phyloP scores from a whole-genome alignment of 257 asterid genomes.

The Primulina tabacum region DNA sequence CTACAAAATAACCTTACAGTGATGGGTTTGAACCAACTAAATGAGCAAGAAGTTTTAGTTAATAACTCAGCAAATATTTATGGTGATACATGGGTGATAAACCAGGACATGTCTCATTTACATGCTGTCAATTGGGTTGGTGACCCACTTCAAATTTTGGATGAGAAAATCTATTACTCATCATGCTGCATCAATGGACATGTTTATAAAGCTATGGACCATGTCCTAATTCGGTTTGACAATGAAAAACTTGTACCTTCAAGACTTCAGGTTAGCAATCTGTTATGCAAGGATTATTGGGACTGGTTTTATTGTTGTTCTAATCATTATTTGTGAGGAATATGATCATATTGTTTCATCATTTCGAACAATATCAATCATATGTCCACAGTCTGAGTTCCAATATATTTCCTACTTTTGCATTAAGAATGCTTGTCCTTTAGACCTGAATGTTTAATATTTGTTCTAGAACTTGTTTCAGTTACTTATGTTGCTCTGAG shows the following conservation, averaged over 20 bases:
- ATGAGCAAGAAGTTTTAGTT: slow-evolving; percentile 33
- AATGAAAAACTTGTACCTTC: slow-evolving; percentile 64
- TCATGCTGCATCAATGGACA: slow-evolving; percentile 70
- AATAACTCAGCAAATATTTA: slow-evolving; percentile 44
- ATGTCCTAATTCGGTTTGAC: slow-evolving; percentile 57
- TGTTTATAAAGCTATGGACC: slow-evolving; percentile 51
- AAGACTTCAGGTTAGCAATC: slow-evolving; percentile 69
- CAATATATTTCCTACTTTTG: slow-evolving; percentile 2
- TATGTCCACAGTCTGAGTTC: neutral
- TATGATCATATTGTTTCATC: neutral
- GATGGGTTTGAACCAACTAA: slow-evolving; percentile 29
- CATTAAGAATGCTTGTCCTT: slow-evolving; percentile 12
- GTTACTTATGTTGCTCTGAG: slow-evolving; percentile 3
- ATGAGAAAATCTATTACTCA: slow-evolving; percentile 54
- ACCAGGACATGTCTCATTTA: slow-evolving; percentile 35
- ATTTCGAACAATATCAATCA: slow-evolving; percentile 15
- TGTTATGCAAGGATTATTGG: slow-evolving; percentile 12
- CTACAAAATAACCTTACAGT: slow-evolving; percentile 28
- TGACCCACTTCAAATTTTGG: slow-evolving; percentile 49
- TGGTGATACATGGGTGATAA: slow-evolving; percentile 31
- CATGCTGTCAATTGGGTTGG: slow-evolving; percentile 71
- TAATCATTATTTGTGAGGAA: slow-evolving; percentile 8
- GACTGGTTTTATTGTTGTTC: neutral
- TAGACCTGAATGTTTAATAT: neutral
- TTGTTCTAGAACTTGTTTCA: slow-evolving; percentile 14